Evolutionary conservation across 2,329 filamentous ascomycete genomes (phyloP), one percentile per base, ranked within the genome.

Genomic region (Plectosphaerella plurivora): DNA sequence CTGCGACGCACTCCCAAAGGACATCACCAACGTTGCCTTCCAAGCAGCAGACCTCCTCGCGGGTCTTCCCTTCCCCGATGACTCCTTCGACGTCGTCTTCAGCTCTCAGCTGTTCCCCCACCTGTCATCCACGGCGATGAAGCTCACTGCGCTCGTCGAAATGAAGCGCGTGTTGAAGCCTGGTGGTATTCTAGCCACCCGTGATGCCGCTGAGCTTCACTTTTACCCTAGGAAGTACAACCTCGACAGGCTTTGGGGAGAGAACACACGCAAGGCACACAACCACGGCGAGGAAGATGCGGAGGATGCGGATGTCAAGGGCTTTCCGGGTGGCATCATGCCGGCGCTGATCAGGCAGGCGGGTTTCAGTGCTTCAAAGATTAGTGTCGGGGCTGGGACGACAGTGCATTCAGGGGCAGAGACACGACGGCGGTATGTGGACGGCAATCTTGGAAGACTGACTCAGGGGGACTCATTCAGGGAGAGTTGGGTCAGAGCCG

Each of bases 71-170:
- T 77, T 70, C 22, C 46, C 62, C 1, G 70, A 76, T 53, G 60
- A 60, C 6, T 57, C 59, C 0, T 76, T 77, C 51, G 72, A 77
- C 55, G 57, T 76, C 4, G 67, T 74, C 18, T 75, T 69, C 57
- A 65, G 63, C 24, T 69, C 68, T n/a, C 73, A 76, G 57, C 62
- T 76, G 2, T 64, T 78, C 14, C 66, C 66, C 5, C 73, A 77
- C 51, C 56, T 77, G 14, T 61, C 67, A 9, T 59, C 62, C 7
- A 68, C 66, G 0, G 58, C 64, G 1, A 54, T 59, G 49, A 60
- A 56, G 5, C 51, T 51, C 51, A 59, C 3, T 70, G 47, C 72
- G 1, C 53, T 75, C 37, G 51, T 53, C 8, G 73, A 76, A 60
- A 72, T 76, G 65, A 56, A 70, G 3, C 65, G 75, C 1, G 70